Evolutionary conservation across 768 basidiomycete species (phyloP), one percentile per base, ranked within the genome.

Genomic region (Filobasidium wieringae): DNA sequence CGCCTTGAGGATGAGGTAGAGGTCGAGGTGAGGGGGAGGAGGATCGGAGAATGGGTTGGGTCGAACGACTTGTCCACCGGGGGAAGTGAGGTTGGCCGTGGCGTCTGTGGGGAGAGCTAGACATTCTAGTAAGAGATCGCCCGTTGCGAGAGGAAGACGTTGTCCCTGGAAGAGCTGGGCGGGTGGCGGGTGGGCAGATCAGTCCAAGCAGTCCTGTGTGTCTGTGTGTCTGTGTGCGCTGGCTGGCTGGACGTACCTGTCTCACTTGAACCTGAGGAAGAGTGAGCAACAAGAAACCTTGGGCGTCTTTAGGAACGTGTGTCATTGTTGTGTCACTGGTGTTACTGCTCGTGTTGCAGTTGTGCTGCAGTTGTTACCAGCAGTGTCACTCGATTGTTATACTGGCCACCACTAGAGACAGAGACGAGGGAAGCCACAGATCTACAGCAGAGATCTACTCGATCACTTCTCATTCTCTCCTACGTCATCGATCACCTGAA

Each of bases 1-100:
- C 15, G 86, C 68, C 33, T 78, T 78, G 43, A 86, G 68, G 22
- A 87, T 81, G 53, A 87, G 81, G 71, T 82, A 86, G 53, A 84
- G 79, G 62, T 84, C 81, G 45, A 78, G 77, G 31, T 80, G 78
- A 7, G 73, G 68, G 32, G 67, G 58, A 24, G 65, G 47, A 15
- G 61, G 65, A 52, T 70, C 72, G 19, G 66, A 65, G 58, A 70
- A 73, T 7, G 65, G 72, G 53, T 68, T 74, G 31, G 66, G 27
- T 17, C 33, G 29, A n/a, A 51, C 50, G 32, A 34, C 15, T 14
- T 11, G 19, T 7, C 24, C 43, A 24, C 15, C 29, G n/a, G 43
- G 43, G 14, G 43, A 2, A 2, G 43, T 47, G 24, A 47, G 43
- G 3, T 47, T 47, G 43, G 43, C 43, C 5, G 72, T 64, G 39